Percentiles rank a stretch among this genome's conserved stretches.
phyloP scores from a whole-genome alignment of 2,329 filamentous ascomycete species.

The Penicillium fuscoglaucum region DNA sequence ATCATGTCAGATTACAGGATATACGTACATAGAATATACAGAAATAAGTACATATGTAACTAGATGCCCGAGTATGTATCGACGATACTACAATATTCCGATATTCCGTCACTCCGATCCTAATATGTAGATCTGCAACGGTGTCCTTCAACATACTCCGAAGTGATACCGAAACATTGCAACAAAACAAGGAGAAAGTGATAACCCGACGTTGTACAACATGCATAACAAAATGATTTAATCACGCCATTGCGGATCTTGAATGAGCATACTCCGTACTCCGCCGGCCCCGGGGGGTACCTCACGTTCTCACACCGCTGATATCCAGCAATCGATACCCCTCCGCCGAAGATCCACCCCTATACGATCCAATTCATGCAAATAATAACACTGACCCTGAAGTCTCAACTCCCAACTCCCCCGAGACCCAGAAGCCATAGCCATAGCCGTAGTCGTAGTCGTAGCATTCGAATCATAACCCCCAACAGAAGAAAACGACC shows the following conservation, averaged over 20 bases:
- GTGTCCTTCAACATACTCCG: neutral
- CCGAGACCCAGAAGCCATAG: too few relatives aligned
- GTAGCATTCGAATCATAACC: neutral
- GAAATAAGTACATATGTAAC: neutral
- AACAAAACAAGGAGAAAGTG: neutral
- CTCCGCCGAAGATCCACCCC: constrained; percentile 33
- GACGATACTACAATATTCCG: neutral
- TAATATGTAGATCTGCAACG: constrained; percentile 9
- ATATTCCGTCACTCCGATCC: neutral
- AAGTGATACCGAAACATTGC: neutral
- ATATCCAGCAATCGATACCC: constrained; percentile 37
- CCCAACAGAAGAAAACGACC: neutral
- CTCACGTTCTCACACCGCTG: constrained; percentile 14
- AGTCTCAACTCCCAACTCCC: constrained; percentile 34
- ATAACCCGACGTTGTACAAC: neutral
- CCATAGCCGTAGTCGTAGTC: too few relatives aligned
- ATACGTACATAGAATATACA: neutral
- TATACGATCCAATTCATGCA: constrained; percentile 31
- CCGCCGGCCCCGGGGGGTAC: neutral
- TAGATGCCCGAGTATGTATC: neutral
- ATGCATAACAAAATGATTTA: neutral
- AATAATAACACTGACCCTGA: constrained; percentile 38
- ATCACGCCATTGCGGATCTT: constrained; percentile 7
- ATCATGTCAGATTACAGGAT: neutral
- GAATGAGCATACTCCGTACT: neutral